Evolutionary conservation across 352 stramenopile species (phyloP).

Genomic region (Elongisporangium prolatum): DNA sequence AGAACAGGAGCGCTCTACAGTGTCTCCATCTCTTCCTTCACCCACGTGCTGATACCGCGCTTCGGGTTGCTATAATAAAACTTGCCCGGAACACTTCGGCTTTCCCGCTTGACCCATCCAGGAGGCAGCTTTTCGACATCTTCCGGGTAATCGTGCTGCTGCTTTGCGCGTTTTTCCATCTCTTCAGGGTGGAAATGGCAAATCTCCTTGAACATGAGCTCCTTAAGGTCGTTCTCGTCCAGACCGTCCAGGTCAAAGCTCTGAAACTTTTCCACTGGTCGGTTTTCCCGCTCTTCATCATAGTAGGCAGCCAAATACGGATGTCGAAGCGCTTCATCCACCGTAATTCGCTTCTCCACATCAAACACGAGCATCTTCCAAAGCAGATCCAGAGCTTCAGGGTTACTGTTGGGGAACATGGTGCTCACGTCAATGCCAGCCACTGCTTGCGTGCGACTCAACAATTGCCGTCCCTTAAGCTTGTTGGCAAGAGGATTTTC

Average conservation of each 20-base stretch:
- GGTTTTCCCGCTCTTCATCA: conserved; percentile 65
- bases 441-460: conserved; percentile 77
- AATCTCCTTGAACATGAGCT: conserved; percentile 91
- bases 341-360: conserved; percentile 93
- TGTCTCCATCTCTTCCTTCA: conserved; percentile 77
- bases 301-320: conserved; percentile 93
- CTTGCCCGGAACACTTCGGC: conserved; percentile 77
- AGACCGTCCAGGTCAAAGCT: conserved; percentile 85
- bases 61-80: conserved; percentile 90
- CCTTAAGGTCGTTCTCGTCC: conserved; percentile 79
- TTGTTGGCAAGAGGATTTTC: conserved; percentile 87
- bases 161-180: conserved; percentile 83
- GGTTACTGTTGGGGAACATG: conserved; percentile 86
- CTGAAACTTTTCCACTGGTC: conserved; percentile 69
- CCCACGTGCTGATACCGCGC: conserved; percentile 87
- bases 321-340: conserved; percentile 94
- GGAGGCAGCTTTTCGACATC: conserved; percentile 65
- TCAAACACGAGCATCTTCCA: conserved; percentile 92
- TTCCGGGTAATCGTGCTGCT: conserved; percentile 70
- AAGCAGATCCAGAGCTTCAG: conserved; percentile 72
- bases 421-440: conserved; percentile 76
- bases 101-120: conserved; percentile 85
- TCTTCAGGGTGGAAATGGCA: conserved; percentile 86
- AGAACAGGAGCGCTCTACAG: background rate
- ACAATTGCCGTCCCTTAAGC: conserved; percentile 76